phyloP scores from a whole-genome alignment of 257 asterid species.

The Gardenia jasminoides region DNA sequence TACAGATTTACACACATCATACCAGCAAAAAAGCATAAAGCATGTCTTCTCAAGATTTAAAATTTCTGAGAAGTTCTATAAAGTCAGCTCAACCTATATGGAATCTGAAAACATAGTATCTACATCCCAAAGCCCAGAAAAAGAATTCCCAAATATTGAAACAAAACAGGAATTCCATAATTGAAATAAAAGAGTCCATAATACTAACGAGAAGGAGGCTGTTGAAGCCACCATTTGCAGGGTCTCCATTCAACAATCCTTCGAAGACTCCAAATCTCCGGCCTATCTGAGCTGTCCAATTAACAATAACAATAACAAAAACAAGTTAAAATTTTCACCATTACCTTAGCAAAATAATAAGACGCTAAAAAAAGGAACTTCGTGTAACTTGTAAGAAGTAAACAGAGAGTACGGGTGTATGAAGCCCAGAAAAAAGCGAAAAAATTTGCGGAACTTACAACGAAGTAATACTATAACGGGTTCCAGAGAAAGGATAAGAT shows the following conservation, averaged over 20 bases:
- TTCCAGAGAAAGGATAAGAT: conserved; percentile 38
- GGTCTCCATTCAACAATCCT: conserved; percentile 88
- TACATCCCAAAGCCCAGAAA: not conserved
- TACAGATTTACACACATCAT: not conserved
- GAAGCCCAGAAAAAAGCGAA: not conserved
- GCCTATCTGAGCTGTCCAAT: conserved; percentile 49
- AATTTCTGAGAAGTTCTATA: not conserved
- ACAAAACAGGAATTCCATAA: not conserved
- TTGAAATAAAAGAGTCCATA: not conserved
- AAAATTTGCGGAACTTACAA: conserved; percentile 41
- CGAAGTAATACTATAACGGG: conserved; percentile 20
- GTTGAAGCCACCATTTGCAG: conserved; percentile 90
- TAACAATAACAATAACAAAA: conserved; percentile 1
- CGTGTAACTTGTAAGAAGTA: not conserved
- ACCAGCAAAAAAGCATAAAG: not conserved
- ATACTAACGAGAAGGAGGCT: conserved; percentile 56
- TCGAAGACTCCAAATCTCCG: conserved; percentile 75
- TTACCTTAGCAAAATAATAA: not conserved
- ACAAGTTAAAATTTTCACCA: conserved; percentile 6
- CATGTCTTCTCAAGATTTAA: not conserved
- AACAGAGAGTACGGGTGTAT: not conserved
- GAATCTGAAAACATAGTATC: not conserved
- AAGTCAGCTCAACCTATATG: not conserved
- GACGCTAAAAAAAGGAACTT: conserved; percentile 2
- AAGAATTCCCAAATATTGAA: not conserved